Base-by-base conservation (phyloP, 75 land plant genomes). In the Larix kaempferi region DNA sequence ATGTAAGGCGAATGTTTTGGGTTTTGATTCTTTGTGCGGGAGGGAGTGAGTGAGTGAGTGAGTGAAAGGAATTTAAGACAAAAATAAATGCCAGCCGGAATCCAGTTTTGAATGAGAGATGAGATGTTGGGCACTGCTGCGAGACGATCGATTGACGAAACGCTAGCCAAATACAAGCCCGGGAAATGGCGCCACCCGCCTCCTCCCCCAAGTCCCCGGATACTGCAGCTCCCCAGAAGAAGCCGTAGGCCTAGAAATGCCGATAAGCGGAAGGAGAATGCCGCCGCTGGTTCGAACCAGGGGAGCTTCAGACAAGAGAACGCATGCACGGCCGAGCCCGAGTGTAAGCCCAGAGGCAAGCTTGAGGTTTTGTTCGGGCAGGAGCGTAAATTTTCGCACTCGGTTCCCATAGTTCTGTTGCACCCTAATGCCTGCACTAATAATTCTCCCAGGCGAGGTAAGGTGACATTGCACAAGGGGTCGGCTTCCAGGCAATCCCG, bases 341-440 rank as follows among this genome's bases (percentile, higher is more conserved):
- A 59, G 57, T 58, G 16, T 25, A 37, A 52, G 56, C 49, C 37
- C 56, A 58, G 57, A 56, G 75, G 66, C 5, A 88, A 63, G 44
- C 88, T 88, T 27, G 88, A 76, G 74, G 22, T 74, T 6, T 56
- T 88, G 61, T 80, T 88, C 69, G 82, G 76, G 57, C 80, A 83
- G 62, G 88, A 88, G 73, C 76, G 85, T 14, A 55, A 23, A 25
- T 80, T 80, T 23, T 6, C 80, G 5, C 49, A 49, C 16, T 29
- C 52, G 1, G 77, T 79, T 22, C 82, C 82, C 26, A 62, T 75
- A 7, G 63, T 73, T 29, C 26, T 74, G 59, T 44, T 74, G 52
- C 73, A 69, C 23, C 73, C 44, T 13, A 69, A 37, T 44, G 73
- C 52, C 7, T 49, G 54, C 12, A 49, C 54, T 49, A 8, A 10